Conservation (phyloP, 345 rosid genomes). For the Heritiera fomes region DNA sequence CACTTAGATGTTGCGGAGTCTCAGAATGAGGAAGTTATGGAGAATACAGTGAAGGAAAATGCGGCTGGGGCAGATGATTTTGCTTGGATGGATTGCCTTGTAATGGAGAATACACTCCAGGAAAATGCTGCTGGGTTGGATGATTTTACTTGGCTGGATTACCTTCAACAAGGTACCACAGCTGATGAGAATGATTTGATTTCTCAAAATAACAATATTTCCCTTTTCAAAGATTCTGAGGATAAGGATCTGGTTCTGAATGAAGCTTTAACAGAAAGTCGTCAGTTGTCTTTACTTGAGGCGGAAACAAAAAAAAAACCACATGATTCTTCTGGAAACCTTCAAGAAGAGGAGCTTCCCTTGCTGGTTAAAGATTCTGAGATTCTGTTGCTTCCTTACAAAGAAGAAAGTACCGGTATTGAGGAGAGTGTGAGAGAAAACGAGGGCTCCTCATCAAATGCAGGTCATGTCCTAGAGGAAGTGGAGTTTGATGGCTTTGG, state of each 20-base stretch:
- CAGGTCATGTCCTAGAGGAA: slow-evolving; percentile 52
- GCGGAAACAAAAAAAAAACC: slow-evolving; percentile 40
- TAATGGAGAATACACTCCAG: slow-evolving; percentile 30
- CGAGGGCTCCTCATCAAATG: slow-evolving; percentile 54
- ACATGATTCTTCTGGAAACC: slow-evolving; percentile 52
- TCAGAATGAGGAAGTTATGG: slow-evolving; percentile 38
- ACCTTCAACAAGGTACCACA: slow-evolving; percentile 37
- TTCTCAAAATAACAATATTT: slow-evolving; percentile 37
- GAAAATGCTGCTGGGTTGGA: slow-evolving; percentile 28
- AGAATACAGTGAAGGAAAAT: slow-evolving; percentile 31
- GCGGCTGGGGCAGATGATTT: slow-evolving; percentile 28
- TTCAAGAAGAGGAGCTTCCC: slow-evolving; percentile 73
- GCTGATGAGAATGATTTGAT: slow-evolving; percentile 41
- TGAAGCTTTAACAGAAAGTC: slow-evolving; percentile 36
- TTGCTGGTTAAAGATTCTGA: slow-evolving; percentile 59
- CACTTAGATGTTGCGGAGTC: slow-evolving; percentile 27
- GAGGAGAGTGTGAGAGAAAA: slow-evolving; percentile 42
- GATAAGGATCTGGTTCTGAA: slow-evolving; percentile 25
- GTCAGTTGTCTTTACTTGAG: slow-evolving; percentile 29
- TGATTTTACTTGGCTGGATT: slow-evolving; percentile 54
- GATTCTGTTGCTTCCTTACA: slow-evolving; percentile 75
- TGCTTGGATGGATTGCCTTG: slow-evolving; percentile 56
- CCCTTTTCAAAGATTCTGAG: slow-evolving; percentile 29
- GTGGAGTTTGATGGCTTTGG: slow-evolving; percentile 79
- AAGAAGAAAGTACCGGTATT: slow-evolving; percentile 47